phyloP scores from a whole-genome alignment of 305 asterid species.

The Andrographis paniculata region DNA sequence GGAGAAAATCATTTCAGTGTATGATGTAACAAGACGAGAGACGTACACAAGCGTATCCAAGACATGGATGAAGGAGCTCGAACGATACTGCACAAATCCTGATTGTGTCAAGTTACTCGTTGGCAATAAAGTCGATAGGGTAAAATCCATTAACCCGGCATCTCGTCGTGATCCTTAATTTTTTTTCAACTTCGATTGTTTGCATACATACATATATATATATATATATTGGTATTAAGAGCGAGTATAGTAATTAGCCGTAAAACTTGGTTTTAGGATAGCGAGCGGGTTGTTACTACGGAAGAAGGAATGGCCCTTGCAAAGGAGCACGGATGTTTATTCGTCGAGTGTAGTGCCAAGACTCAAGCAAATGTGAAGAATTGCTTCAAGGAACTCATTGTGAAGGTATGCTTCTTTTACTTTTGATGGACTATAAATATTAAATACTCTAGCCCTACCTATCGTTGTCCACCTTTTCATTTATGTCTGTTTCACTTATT shows the following conservation, averaged over 20 bases:
- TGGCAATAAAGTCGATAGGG: conserved; percentile 89
- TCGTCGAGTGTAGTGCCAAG: conserved; percentile 79
- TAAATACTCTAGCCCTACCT: too few species aligned
- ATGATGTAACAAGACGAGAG: conserved; percentile 85
- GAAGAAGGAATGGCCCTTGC: conserved; percentile 88
- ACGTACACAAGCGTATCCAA: conserved; percentile 58
- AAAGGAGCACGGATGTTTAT: conserved; percentile 49
- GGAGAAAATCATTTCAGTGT: conserved; percentile 28
- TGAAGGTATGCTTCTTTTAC: conserved; percentile 39
- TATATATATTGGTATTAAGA: too few species aligned
- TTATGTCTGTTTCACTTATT: too few species aligned
- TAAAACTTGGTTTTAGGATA: conserved; percentile 74
- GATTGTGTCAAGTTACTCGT: conserved; percentile 77
- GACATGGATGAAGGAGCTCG: conserved; percentile 66
- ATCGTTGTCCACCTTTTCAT: not conserved
- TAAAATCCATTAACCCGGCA: conserved; percentile 20
- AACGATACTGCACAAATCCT: conserved; percentile 58
- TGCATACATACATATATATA: too few species aligned
- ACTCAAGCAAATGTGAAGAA: conserved; percentile 75
- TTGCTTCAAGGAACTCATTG: conserved; percentile 58
- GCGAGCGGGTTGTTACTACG: conserved; percentile 61
- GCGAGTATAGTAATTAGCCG: too few species aligned
- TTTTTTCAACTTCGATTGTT: too few species aligned
- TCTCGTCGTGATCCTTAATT: too few species aligned
- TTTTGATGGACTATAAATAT: not conserved